Conservation (phyloP, 2,329 filamentous ascomycete genomes). For the Ustulina deusta region DNA sequence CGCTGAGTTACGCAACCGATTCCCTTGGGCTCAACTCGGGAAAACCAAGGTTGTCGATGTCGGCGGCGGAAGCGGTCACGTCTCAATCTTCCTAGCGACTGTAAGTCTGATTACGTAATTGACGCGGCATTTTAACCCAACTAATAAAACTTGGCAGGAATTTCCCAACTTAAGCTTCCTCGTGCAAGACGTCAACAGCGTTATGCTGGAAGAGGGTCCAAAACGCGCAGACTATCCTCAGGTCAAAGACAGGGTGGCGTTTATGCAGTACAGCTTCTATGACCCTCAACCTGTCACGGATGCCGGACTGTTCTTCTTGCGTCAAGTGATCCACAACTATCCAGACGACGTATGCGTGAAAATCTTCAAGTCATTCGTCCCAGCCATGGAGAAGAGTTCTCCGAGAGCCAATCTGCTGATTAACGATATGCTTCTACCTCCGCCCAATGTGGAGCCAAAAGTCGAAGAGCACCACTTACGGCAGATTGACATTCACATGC, state of each 20-base stretch:
- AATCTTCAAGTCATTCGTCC: slow-evolving; percentile 38
- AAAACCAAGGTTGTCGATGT: slow-evolving; percentile 44
- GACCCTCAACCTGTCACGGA: slow-evolving; percentile 30
- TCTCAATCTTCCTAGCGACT: slow-evolving; percentile 35
- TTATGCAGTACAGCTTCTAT: slow-evolving; percentile 36
- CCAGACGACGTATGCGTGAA: slow-evolving; percentile 24
- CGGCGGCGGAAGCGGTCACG: slow-evolving; percentile 46
- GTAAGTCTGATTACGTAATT: slow-evolving; percentile 24
- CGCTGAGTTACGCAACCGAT: slow-evolving; percentile 36
- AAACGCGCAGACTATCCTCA: slow-evolving; percentile 15
- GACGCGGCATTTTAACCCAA: slow-evolving; percentile 14
- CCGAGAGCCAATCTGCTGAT: slow-evolving; percentile 49
- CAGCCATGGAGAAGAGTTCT: slow-evolving; percentile 37
- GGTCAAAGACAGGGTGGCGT: slow-evolving; percentile 25
- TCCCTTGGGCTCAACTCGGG: slow-evolving; percentile 39
- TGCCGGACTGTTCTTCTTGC: slow-evolving; percentile 32
- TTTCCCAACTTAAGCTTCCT: slow-evolving; percentile 43
- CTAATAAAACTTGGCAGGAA: slow-evolving; percentile 20
- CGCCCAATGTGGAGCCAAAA: slow-evolving; percentile 37
- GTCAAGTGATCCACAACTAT: slow-evolving; percentile 37
- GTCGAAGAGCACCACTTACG: slow-evolving; percentile 46
- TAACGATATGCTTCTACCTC: slow-evolving; percentile 51
- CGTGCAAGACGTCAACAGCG: slow-evolving; percentile 33
- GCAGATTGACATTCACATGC: slow-evolving; percentile 51
- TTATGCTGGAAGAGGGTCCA: slow-evolving; percentile 36